phyloP scores from a whole-genome alignment of 1,139 yeast genomes.

The Pichia sorboxylosa region DNA sequence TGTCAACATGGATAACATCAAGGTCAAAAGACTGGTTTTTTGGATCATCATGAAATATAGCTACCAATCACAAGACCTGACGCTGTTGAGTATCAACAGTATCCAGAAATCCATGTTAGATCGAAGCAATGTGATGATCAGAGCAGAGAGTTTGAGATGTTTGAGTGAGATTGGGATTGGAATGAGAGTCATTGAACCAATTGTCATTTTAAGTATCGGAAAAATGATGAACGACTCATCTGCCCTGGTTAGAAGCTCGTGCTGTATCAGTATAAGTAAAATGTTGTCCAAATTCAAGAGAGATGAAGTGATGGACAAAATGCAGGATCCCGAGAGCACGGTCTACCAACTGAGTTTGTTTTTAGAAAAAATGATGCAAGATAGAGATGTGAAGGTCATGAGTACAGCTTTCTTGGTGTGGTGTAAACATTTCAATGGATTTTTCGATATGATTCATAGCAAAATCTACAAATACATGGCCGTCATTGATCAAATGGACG shows the following conservation, averaged over 20 bases:
- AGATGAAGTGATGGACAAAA: conserved; percentile 25
- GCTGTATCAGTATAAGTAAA: conserved; percentile 58
- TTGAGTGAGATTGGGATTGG: conserved; percentile 70
- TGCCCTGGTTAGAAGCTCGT: conserved; percentile 66
- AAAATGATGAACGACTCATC: conserved; percentile 62
- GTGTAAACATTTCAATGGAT: conserved; percentile 41
- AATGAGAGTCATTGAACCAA: conserved; percentile 71
- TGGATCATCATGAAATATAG: conserved; percentile 69
- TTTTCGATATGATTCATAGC: conserved; percentile 60
- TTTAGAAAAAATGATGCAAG: conserved; percentile 47
- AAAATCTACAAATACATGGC: conserved; percentile 53
- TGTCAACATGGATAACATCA: conserved; percentile 59
- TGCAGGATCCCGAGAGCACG: conserved; percentile 24
- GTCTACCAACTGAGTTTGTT: conserved; percentile 35
- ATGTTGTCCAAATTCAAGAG: conserved; percentile 4
- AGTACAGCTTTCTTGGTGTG: conserved; percentile 56
- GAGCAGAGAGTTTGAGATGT: conserved; percentile 69
- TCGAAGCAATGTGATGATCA: conserved; percentile 47
- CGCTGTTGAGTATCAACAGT: conserved; percentile 80
- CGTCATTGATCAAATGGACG: conserved; percentile 47
- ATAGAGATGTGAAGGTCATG: conserved; percentile 54
- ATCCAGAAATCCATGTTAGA: conserved; percentile 76
- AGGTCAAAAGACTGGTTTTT: conserved; percentile 68
- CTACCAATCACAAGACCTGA: conserved; percentile 77
- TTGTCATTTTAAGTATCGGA: conserved; percentile 61